These are phyloP conservation scores for Chlorella sp. DNA, from an alignment of 139 green algal species.

Conservation along the genomic window DNA sequence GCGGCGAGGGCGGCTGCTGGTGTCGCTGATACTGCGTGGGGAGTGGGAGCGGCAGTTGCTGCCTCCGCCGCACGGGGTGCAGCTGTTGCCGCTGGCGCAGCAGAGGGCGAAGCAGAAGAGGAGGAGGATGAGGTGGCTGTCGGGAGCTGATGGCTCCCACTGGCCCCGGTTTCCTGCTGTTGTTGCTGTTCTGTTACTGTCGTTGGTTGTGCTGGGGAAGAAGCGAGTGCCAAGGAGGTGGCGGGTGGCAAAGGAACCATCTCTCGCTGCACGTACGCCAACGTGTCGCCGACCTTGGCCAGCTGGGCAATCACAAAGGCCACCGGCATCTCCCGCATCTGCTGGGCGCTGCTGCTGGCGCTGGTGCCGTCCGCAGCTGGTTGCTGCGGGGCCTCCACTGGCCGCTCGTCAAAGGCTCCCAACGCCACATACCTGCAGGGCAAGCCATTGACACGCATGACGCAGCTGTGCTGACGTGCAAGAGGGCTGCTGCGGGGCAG, in stretches of 20 bases:
- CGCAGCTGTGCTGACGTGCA: not conserved
- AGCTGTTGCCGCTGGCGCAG: not conserved
- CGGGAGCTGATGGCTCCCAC: too few species aligned
- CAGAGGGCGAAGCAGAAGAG: not conserved
- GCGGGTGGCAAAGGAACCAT: too few species aligned
- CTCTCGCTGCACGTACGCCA: too few species aligned
- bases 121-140: not conserved
- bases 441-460: too few species aligned
- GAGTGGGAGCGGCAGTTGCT: not conserved
- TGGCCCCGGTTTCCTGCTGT: too few species aligned
- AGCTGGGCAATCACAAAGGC: slow-evolving; percentile 17
- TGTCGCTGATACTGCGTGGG: not conserved
- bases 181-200: not conserved
- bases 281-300: not conserved
- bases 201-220: not conserved
- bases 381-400: too few species aligned
- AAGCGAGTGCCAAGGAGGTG: too few species aligned
- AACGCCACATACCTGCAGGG: slow-evolving; percentile 16
- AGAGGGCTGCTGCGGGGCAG: not conserved
- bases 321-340: slow-evolving; percentile 8
- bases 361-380: too few species aligned
- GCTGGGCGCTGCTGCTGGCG: too few species aligned
- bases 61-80: not conserved
- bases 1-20: not conserved
- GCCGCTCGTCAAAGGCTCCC: slow-evolving; percentile 12